These are phyloP conservation scores for Coemansia sp. DNA, from an alignment of 192 early-diverging fungal genomes.

Conservation along the genomic window DNA sequence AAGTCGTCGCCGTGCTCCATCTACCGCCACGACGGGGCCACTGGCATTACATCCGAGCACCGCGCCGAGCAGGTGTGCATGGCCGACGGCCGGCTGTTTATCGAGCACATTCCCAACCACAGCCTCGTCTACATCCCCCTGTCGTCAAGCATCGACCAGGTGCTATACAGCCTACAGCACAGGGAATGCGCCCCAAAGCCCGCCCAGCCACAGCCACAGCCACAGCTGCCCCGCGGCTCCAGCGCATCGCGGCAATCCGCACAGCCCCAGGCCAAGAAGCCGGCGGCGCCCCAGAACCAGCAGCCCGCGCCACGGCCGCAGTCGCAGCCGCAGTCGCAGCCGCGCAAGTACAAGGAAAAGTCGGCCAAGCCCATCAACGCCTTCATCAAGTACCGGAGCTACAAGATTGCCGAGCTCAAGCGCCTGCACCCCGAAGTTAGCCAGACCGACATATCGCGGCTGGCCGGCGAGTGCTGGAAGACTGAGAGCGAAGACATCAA, in stretches of 20 bases:
- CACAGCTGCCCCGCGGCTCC: not conserved
- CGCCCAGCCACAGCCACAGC: not conserved
- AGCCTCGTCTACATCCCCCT: conserved; percentile 33
- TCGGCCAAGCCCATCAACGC: conserved; percentile 48
- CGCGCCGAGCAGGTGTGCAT: conserved; percentile 35
- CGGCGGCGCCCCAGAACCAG: not conserved
- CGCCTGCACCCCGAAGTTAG: conserved; percentile 36
- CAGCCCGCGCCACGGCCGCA: not conserved
- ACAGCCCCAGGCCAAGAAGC: not conserved
- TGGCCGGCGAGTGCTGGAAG: conserved; percentile 49
- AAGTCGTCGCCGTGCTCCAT: conserved; percentile 26
- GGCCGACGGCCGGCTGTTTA: conserved; percentile 31
- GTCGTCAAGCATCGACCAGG: conserved; percentile 23
- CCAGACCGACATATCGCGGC: conserved; percentile 46
- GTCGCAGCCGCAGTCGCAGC: conserved; percentile 4
- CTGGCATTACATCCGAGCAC: conserved; percentile 16
- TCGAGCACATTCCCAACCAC: conserved; percentile 44
- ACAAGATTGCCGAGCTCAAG: conserved; percentile 47
- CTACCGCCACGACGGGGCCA: conserved; percentile 32
- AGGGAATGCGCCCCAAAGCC: no score
- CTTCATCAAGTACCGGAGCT: conserved; percentile 49
- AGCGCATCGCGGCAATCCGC: not conserved
- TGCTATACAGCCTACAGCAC: conserved; percentile 18
- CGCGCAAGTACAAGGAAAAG: conserved; percentile 42
- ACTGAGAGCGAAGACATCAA: conserved; percentile 41